A percentile compares a stretch with the other conserved stretches of the same genome.
phyloP scores from a whole-genome alignment of 1,139 yeast species.

The Meyerozyma carpophila region DNA sequence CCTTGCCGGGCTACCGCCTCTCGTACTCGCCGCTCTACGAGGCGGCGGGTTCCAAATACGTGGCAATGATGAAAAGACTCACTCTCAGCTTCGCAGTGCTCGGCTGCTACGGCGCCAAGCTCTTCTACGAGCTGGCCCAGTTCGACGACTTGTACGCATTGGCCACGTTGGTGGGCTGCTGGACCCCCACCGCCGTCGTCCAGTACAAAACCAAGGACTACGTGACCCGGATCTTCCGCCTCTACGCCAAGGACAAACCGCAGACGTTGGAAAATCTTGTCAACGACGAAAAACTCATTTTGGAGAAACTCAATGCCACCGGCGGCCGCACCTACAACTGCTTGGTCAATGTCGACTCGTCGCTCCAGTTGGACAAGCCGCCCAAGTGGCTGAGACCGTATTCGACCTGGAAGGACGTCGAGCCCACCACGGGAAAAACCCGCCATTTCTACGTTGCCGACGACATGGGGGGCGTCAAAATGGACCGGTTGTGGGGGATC shows the following conservation, averaged over 20 bases:
- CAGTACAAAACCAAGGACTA: conserved; percentile 61
- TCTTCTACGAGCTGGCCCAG: conserved; percentile 51
- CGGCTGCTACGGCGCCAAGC: conserved; percentile 51
- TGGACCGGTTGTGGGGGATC: conserved; percentile 83
- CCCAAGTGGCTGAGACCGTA: conserved; percentile 42
- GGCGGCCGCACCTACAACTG: conserved; percentile 67
- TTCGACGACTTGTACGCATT: conserved; percentile 52
- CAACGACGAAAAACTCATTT: conserved; percentile 57
- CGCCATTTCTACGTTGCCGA: conserved; percentile 58
- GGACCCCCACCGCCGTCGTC: conserved; percentile 45
- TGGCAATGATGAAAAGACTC: conserved; percentile 49
- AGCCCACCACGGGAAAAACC: conserved; percentile 27
- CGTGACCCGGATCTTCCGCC: conserved; percentile 66
- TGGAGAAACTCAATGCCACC: conserved; percentile 61
- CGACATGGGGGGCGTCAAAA: conserved; percentile 72
- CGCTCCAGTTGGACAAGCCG: conserved; percentile 32
- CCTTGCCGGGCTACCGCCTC: conserved; percentile 38
- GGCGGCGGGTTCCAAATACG: conserved; percentile 52
- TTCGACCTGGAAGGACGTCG: conserved; percentile 52
- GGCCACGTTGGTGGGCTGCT: conserved; percentile 31
- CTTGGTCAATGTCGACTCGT: conserved; percentile 40
- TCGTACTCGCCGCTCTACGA: conserved; percentile 52
- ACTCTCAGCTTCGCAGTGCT: conserved; percentile 50
- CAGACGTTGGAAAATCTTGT: conserved; percentile 62
- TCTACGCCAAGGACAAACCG: conserved; percentile 57